Evolutionary conservation across 495 filamentous ascomycete genomes (phyloP).

Genomic region (Aspergillus biplanus): DNA sequence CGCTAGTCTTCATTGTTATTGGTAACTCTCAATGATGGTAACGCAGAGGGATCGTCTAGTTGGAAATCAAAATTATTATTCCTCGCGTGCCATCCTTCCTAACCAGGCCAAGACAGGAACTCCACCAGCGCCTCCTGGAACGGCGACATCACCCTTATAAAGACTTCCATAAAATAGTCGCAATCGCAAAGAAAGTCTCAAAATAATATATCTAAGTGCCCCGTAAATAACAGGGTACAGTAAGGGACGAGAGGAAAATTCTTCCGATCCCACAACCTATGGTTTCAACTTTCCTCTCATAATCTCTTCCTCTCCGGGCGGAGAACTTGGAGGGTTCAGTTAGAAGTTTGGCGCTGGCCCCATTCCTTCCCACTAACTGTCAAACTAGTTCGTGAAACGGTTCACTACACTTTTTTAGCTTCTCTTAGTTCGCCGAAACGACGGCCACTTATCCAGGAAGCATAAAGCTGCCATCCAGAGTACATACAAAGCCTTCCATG

Average conservation of each 20-base stretch:
- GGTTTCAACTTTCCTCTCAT: background rate
- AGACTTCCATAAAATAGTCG: background rate
- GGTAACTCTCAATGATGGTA: too few species aligned
- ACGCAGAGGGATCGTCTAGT: background rate
- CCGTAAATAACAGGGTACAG: too few species aligned
- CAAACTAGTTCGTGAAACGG: background rate
- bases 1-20: too few species aligned
- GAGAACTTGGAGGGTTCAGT: background rate
- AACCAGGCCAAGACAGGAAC: background rate
- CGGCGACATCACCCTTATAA: background rate
- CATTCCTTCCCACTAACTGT: background rate
- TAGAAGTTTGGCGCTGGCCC: background rate
- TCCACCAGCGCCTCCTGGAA: background rate
- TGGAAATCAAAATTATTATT: background rate
- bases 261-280: background rate
- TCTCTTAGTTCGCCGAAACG: too few species aligned
- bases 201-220: constrained; percentile 5
- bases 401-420: too few species aligned
- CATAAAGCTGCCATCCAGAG: too few species aligned
- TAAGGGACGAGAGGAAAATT: background rate
- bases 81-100: constrained; percentile 25
- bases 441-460: too few species aligned
- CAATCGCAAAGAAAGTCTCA: background rate
- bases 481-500: too few species aligned
- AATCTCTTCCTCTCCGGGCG: background rate